A percentile compares a stretch with the other conserved stretches of the same genome.
Evolutionary conservation across 2,329 filamentous ascomycete species (phyloP).

Genomic region (Hyphodiscus sp.): DNA sequence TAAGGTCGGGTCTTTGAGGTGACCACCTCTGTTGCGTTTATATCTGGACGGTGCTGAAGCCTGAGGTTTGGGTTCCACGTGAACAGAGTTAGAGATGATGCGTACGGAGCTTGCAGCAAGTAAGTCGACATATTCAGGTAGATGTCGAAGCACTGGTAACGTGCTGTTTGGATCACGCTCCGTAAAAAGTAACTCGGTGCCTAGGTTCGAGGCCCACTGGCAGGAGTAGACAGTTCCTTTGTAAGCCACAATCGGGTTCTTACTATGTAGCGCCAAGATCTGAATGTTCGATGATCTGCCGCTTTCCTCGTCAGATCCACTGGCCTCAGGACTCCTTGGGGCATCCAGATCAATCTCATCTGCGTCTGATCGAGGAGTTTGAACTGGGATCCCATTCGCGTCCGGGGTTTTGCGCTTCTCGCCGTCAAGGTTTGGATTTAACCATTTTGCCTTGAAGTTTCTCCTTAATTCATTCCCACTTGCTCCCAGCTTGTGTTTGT

Average conservation of each 20-base stretch:
- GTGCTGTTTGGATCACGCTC: constrained; percentile 36
- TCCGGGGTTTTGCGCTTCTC: background rate
- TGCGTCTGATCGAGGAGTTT: background rate
- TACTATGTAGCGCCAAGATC: constrained; percentile 73
- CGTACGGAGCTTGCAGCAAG: constrained; percentile 62
- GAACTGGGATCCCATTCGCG: background rate
- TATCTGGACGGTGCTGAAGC: background rate
- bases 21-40: background rate
- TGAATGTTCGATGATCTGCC: constrained; percentile 45
- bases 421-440: background rate
- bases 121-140: constrained; percentile 56
- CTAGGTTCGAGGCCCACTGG: constrained; percentile 74
- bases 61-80: constrained; percentile 38
- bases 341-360: constrained; percentile 26
- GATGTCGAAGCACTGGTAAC: constrained; percentile 40
- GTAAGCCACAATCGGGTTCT: constrained; percentile 73
- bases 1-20: background rate
- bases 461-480: constrained; percentile 9
- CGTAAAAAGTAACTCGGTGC: constrained; percentile 74
- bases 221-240: constrained; percentile 72
- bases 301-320: constrained; percentile 1
- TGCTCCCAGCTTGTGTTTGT: constrained; percentile 13
- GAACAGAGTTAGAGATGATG: constrained; percentile 59
- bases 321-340: constrained; percentile 14
- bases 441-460: constrained; percentile 17